Base-by-base conservation (phyloP, 768 basidiomycete species). In the Lentinula boryana region DNA sequence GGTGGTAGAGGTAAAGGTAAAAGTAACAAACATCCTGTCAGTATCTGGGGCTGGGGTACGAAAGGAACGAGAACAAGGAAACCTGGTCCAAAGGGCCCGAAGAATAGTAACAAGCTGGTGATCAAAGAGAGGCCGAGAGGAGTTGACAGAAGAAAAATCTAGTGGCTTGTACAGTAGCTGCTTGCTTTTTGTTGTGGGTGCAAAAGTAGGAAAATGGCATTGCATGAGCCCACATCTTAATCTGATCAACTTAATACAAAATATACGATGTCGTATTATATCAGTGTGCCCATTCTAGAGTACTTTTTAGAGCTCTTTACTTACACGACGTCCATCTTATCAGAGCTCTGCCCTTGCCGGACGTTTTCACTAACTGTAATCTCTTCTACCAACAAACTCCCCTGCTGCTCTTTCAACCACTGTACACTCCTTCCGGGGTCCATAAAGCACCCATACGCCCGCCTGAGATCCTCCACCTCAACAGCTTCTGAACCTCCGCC, bases 1-100 rank as follows among this genome's bases (percentile, higher is more conserved):
- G 95, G 96, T 78, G 96, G 96, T 73, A 89, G 96, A 75, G 96
- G 96, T 66, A 98, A 96, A 74, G 92, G 90, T 62, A 98, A 99
- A 81, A 93, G 92, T 61, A 87, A 95, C 84, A 96, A 93, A 70
- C 88, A 95, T 70, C 93, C 95, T 2, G 87, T 91, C 31, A 94
- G 92, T 10, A 84, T 91, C 57, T 97, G 89, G 88, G 95, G 93
- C 60, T 94, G 91, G 90, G 81, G 89, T 61, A 90, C 93, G 13
- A 93, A 94, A 78, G 95, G 95, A 62, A 91, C 87, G 63, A 83
- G 96, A 61, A 99, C 96, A 59, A 87, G 96, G 68, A 89, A 93
- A 70, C 91, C 94, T 15, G 93, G 93, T 50, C 91, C 89, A 61
- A 93, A 90, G 68, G 93, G 92, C 21, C 91, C 91, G 56, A 92